Evolutionary conservation across 2,329 filamentous ascomycete genomes (phyloP), one percentile per base, ranked within the genome.

Genomic region (Colletotrichum acutatum): DNA sequence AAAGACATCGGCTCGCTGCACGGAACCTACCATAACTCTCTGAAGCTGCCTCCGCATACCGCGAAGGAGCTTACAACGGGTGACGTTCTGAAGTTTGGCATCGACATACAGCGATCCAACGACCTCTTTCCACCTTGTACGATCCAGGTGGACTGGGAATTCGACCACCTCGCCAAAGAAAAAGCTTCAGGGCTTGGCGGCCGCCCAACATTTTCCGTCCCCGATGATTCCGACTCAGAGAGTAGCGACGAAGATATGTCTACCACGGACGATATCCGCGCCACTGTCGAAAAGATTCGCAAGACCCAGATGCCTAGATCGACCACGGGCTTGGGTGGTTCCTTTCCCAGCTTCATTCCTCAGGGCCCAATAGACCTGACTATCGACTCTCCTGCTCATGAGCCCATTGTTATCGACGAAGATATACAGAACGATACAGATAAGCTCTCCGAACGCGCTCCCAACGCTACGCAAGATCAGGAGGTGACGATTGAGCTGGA

Each of bases 1-100:
- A 81, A 78, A 32, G 89, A 90, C 66, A 77, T 80, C 1, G 81
- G 82, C 2, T 90, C 88, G 0, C 83, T 90, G 2, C 89, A 90
- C 71, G 89, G 89, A 1, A 90, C 88, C 0, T 88, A 81, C 52
- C 75, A 85, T 54, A 88, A 87, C 67, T 76, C 80, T 2, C 60
- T 63, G 7, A 74, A 71, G 24, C 71, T 84, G 11, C 46, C 59
- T 30, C 54, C 59, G 22, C 65, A 77, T 9, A 65, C 75, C 19
- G 34, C 65, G 0, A 74, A 76, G 5, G 65, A 67, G 5, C 32
- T 85, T 0, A 14, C 34, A 3, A 73, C 72, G 2, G 82, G 80
- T 22, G 83, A 85, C 42, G 71, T 70, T 4, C 60, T 85, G 11
- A 79, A 77, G 22, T 84, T 85, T 57, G 83, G 83, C 8, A 76